These are phyloP conservation scores for Euphorbia peplus DNA, from an alignment of 345 rosid species.

Conservation along the genomic window DNA sequence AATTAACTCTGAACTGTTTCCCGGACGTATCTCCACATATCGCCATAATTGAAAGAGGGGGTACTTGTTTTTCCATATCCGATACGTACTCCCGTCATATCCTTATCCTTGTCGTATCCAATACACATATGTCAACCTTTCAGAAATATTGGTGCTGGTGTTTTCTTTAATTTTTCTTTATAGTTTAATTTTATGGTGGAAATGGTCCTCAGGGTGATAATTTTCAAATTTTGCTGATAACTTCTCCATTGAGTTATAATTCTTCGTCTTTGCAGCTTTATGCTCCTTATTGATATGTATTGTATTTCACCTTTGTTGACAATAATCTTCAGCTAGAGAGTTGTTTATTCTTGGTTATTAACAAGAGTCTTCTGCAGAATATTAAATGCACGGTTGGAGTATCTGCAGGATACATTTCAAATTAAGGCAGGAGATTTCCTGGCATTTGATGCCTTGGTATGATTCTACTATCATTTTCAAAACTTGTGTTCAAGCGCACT, in stretches of 20 bases:
- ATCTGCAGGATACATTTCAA: conserved; percentile 88
- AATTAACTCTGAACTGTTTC: too few relatives aligned
- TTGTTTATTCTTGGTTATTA: not conserved
- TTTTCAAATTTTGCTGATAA: not conserved
- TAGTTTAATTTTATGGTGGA: not conserved
- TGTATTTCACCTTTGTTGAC: not conserved
- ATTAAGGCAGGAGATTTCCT: conserved; percentile 98
- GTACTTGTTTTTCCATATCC: too few relatives aligned
- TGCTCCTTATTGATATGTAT: not conserved
- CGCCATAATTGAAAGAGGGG: too few relatives aligned
- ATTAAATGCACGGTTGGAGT: conserved; percentile 86
- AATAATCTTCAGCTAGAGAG: not conserved
- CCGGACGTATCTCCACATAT: too few relatives aligned
- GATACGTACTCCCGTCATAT: too few relatives aligned
- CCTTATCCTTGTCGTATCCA: too few relatives aligned
- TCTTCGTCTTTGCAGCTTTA: not conserved
- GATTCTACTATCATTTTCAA: conserved; percentile 12
- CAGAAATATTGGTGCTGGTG: too few relatives aligned
- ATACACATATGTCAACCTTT: too few relatives aligned
- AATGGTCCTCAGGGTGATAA: not conserved
- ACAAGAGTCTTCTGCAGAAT: conserved; percentile 45
- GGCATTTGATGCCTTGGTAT: conserved; percentile 96
- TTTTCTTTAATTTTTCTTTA: too few relatives aligned
- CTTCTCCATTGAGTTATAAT: not conserved
- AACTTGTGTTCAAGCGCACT: not conserved